Percentiles rank a stretch among this genome's conserved stretches.
These are phyloP conservation scores for Silene noctiflora DNA, from an alignment of 179 eudicot genomes.

Conservation along the genomic window DNA sequence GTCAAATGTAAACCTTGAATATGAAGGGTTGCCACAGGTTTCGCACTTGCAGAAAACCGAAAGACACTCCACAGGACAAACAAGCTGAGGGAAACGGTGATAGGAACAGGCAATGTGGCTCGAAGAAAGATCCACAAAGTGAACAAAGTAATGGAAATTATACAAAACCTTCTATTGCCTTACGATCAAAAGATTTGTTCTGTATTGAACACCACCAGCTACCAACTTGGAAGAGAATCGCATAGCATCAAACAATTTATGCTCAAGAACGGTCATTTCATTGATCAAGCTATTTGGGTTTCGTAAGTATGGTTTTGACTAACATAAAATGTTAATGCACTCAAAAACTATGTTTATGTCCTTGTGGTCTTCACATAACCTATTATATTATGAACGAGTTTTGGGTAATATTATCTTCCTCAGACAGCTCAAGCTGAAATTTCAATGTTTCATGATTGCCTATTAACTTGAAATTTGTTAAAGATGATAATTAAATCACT, in stretches of 20 bases:
- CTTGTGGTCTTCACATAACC: no score
- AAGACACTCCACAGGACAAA: slow-evolving; percentile 32
- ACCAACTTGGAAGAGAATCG: slow-evolving; percentile 49
- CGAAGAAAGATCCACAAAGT: slow-evolving; percentile 46
- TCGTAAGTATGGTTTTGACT: slow-evolving; percentile 37
- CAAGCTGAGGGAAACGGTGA: slow-evolving; percentile 40
- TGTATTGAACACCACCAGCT: slow-evolving; percentile 41
- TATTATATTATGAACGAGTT: no score
- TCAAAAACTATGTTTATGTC: no score
- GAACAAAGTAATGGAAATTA: slow-evolving; percentile 36
- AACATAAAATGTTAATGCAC: neutral
- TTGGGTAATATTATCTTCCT: no score
- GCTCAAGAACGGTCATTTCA: slow-evolving; percentile 31
- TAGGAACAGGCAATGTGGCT: slow-evolving; percentile 50
- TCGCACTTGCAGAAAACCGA: slow-evolving; percentile 48
- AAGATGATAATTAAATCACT: no score
- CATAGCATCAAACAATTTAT: slow-evolving; percentile 37
- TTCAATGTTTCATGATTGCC: no score
- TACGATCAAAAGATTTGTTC: slow-evolving; percentile 45
- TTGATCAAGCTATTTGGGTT: slow-evolving; percentile 42
- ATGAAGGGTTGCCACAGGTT: slow-evolving; percentile 50
- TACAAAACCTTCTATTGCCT: slow-evolving; percentile 41
- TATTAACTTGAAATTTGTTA: no score
- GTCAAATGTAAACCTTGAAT: neutral
- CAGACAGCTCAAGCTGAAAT: no score